Conservation (phyloP, 305 asterid species). For the Fraxinus ornus region DNA sequence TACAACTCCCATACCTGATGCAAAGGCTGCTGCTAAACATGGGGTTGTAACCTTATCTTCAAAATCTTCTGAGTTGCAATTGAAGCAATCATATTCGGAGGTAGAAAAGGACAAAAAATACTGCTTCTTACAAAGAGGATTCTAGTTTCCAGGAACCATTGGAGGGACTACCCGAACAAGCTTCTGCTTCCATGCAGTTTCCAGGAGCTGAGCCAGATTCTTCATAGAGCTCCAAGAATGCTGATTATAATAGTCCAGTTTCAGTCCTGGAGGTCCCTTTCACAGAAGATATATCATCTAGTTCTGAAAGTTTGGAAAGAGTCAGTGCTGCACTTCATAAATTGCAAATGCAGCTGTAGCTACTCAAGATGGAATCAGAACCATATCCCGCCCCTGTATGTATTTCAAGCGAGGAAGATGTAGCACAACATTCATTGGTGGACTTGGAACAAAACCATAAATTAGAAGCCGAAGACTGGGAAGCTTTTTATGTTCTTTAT, state of each 20-base stretch:
- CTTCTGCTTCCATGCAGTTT: constrained; percentile 28
- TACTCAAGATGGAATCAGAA: no score
- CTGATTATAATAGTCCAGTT: constrained; percentile 58
- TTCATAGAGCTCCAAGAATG: constrained; percentile 52
- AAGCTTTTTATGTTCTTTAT: constrained; percentile 47
- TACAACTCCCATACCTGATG: no score
- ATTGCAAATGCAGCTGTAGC: no score
- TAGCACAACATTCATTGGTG: constrained; percentile 21
- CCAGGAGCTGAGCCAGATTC: constrained; percentile 42
- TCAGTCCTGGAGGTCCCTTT: constrained; percentile 51
- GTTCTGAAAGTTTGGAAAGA: constrained; percentile 49
- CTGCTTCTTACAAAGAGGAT: no score
- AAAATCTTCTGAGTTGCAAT: no score
- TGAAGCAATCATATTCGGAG: no score
- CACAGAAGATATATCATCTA: constrained; percentile 43
- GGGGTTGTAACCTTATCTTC: no score
- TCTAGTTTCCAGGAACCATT: constrained; percentile 31
- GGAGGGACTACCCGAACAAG: constrained; percentile 28
- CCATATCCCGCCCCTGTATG: background rate
- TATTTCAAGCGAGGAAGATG: constrained; percentile 23
- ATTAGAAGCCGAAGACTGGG: constrained; percentile 46
- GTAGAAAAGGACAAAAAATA: no score
- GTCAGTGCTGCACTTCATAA: constrained; percentile 41
- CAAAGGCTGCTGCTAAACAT: no score
- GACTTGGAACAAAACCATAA: constrained; percentile 23